Percentiles rank a stretch among this genome's conserved stretches.
phyloP scores from a whole-genome alignment of 768 basidiomycete species.

The Leccinellum rugosiceps region DNA sequence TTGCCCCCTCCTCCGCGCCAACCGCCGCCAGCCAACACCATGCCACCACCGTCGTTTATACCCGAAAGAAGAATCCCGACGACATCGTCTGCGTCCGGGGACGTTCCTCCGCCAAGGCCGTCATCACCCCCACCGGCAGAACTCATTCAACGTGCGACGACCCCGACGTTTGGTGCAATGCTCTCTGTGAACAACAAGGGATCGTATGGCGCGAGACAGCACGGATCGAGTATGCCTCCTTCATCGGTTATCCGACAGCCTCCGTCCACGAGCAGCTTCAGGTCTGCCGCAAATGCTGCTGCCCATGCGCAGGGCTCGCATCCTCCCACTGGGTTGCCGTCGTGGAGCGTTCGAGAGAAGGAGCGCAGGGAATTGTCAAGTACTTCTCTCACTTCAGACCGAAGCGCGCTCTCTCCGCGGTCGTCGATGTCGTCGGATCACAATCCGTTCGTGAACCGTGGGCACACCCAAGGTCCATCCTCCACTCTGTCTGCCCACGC shows the following conservation, averaged over 20 bases:
- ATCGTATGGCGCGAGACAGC: conserved; percentile 49
- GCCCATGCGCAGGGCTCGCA: conserved; percentile 47
- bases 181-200: conserved; percentile 53
- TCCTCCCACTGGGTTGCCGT: conserved; percentile 42
- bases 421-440: conserved; percentile 83
- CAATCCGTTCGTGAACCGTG: conserved; percentile 44
- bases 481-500: conserved; percentile 44
- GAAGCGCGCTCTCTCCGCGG: conserved; percentile 66
- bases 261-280: conserved; percentile 80
- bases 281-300: conserved; percentile 65
- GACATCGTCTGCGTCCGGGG: conserved; percentile 44
- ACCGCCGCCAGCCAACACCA: conserved; percentile 66
- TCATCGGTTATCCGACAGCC: conserved; percentile 63
- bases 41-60: conserved; percentile 75
- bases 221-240: conserved; percentile 77
- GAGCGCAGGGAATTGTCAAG: conserved; percentile 60
- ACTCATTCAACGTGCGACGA: conserved; percentile 88
- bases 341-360: conserved; percentile 49
- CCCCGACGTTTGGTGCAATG: conserved; percentile 71
- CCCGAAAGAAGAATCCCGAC: conserved; percentile 60
- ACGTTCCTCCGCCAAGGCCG: conserved; percentile 79
- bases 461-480: conserved; percentile 33
- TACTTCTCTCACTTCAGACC: conserved; percentile 68
- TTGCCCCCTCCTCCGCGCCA: conserved; percentile 76
- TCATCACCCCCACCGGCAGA: conserved; percentile 92